These are phyloP conservation scores for Calonectria naviculata DNA, from an alignment of 2,329 filamentous ascomycete genomes.

Conservation along the genomic window DNA sequence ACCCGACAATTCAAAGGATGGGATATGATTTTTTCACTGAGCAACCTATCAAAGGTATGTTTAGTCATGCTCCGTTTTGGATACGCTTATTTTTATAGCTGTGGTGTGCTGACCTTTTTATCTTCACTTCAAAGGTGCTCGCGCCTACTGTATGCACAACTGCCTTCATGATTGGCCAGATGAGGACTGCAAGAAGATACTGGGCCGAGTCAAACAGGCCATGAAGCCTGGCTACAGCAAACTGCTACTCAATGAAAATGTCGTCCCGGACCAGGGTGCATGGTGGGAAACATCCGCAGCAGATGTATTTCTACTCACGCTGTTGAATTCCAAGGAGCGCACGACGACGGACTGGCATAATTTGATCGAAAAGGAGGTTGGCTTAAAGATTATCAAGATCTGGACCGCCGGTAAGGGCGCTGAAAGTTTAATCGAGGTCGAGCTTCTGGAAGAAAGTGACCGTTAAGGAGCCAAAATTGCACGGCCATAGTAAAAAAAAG, in stretches of 20 bases:
- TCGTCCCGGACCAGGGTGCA: slow-evolving; percentile 47
- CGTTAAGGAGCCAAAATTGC: too few relatives aligned
- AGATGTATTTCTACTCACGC: slow-evolving; percentile 50
- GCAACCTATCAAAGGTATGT: slow-evolving; percentile 55
- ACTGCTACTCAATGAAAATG: slow-evolving; percentile 51
- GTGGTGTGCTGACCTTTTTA: not conserved
- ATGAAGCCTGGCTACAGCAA: slow-evolving; percentile 53
- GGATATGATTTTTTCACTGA: slow-evolving; percentile 58
- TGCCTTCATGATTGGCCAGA: slow-evolving; percentile 56
- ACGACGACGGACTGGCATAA: slow-evolving; percentile 48
- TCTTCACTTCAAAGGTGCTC: slow-evolving; percentile 40
- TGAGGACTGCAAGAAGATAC: slow-evolving; percentile 44
- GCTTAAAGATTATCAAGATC: slow-evolving; percentile 49
- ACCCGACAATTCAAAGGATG: slow-evolving; percentile 47
- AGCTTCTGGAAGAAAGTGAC: slow-evolving; percentile 27
- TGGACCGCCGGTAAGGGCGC: slow-evolving; percentile 46
- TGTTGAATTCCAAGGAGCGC: slow-evolving; percentile 47
- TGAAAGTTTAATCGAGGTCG: slow-evolving; percentile 52
- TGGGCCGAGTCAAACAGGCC: slow-evolving; percentile 44
- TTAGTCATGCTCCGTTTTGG: not conserved
- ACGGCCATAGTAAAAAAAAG: too few relatives aligned
- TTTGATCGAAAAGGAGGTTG: slow-evolving; percentile 43
- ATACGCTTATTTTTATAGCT: not conserved
- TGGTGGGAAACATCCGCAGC: slow-evolving; percentile 50
- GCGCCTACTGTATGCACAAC: slow-evolving; percentile 54